Evolutionary conservation across 2,329 filamentous ascomycete species (phyloP).

Genomic region (Colletotrichum musae): DNA sequence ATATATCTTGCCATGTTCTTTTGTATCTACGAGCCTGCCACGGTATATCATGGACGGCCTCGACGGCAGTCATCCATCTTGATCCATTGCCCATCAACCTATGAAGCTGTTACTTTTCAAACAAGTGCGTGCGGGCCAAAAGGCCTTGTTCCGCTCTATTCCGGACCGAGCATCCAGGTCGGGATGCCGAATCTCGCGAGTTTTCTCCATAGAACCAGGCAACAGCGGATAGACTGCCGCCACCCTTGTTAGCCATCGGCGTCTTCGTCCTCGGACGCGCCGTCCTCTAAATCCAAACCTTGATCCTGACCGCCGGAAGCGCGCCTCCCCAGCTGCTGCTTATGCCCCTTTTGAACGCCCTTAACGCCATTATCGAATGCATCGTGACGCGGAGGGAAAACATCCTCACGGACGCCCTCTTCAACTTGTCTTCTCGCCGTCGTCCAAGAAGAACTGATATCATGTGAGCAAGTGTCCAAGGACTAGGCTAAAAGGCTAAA

Average conservation of each 20-base stretch:
- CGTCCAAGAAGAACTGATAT: constrained; percentile 92
- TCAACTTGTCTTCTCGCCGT: constrained; percentile 72
- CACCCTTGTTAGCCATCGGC: constrained; percentile 67
- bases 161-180: constrained; percentile 20
- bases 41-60: constrained; percentile 53
- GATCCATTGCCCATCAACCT: constrained; percentile 73
- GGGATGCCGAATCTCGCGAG: constrained; percentile 4
- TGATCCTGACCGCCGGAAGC: constrained; percentile 48
- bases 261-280: constrained; percentile 74
- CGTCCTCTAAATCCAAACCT: constrained; percentile 57
- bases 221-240: constrained; percentile 78
- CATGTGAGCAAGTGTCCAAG: constrained; percentile 42
- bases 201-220: constrained; percentile 68
- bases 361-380: constrained; percentile 63
- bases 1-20: constrained; percentile 11
- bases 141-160: constrained; percentile 14
- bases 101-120: constrained; percentile 47
- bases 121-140: constrained; percentile 19
- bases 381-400: constrained; percentile 51
- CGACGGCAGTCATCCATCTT: constrained; percentile 75
- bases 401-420: constrained; percentile 63
- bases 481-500: not conserved
- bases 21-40: constrained; percentile 49
- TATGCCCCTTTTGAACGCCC: constrained; percentile 64
- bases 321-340: constrained; percentile 48